A percentile compares a stretch with the other conserved stretches of the same genome.
These are phyloP conservation scores for Mycena crocata DNA, from an alignment of 768 basidiomycete species.

Conservation along the genomic window DNA sequence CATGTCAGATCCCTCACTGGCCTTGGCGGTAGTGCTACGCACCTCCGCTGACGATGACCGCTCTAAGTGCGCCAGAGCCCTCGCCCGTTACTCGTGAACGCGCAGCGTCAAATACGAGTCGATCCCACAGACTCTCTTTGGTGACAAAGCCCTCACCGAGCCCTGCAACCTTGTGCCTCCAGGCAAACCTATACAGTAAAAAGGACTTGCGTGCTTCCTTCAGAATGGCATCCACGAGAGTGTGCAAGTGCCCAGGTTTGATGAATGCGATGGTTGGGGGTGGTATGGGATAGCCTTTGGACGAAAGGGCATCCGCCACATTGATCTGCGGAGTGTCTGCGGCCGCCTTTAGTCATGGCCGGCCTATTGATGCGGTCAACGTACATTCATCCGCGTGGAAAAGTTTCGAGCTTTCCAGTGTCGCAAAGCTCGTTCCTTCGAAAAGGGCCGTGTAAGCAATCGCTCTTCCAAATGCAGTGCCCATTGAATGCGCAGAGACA, in stretches of 20 bases:
- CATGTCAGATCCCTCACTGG: conserved; percentile 6
- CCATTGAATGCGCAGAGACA: conserved; percentile 77
- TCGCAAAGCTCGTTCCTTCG: conserved; percentile 80
- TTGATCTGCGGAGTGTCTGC: conserved; percentile 45
- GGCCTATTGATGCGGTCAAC: conserved; percentile 14
- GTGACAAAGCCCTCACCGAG: conserved; percentile 80
- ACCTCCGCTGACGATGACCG: conserved; percentile 82
- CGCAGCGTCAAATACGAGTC: conserved; percentile 77
- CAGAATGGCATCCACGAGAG: conserved; percentile 65
- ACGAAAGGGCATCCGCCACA: conserved; percentile 61
- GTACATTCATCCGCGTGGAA: conserved; percentile 60
- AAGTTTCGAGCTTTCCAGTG: conserved; percentile 66
- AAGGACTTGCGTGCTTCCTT: conserved; percentile 64
- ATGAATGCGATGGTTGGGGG: conserved; percentile 86
- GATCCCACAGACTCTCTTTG: conserved; percentile 88
- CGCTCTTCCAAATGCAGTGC: conserved; percentile 82
- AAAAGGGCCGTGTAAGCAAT: conserved; percentile 84
- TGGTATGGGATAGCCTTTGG: conserved; percentile 66
- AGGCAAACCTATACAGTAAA: conserved; percentile 70
- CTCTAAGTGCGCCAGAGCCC: conserved; percentile 70
- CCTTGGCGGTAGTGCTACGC: conserved; percentile 33
- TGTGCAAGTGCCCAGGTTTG: conserved; percentile 69
- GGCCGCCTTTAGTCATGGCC: neutral
- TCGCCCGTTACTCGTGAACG: conserved; percentile 70
- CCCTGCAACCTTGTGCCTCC: conserved; percentile 81